A percentile compares a stretch with the other conserved stretches of the same genome.
Conservation (phyloP, 306 rosid genomes). For the Medicago ruthenica region DNA sequence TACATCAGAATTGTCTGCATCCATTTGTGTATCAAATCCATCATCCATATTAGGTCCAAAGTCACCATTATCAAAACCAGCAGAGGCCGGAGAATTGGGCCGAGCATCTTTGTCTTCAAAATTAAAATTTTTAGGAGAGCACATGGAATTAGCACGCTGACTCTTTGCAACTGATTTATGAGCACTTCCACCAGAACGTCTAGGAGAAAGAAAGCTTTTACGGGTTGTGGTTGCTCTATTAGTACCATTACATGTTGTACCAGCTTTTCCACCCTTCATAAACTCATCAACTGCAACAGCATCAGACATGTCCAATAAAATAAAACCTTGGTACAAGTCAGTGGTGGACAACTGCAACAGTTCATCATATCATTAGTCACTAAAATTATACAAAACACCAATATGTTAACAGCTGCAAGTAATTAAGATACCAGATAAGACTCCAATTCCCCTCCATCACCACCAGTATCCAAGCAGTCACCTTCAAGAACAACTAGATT, state of each 20-base stretch:
- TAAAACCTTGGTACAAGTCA: slow-evolving; percentile 73
- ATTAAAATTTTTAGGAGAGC: slow-evolving; percentile 52
- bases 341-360: slow-evolving; percentile 84
- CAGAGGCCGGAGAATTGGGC: slow-evolving; percentile 55
- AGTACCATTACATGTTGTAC: slow-evolving; percentile 53
- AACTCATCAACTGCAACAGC: slow-evolving; percentile 71
- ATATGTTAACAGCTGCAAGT: slow-evolving; percentile 43
- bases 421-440: slow-evolving; percentile 78
- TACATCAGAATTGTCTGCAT: slow-evolving; percentile 61
- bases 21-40: slow-evolving; percentile 59
- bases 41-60: slow-evolving; percentile 60
- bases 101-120: slow-evolving; percentile 50
- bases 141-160: slow-evolving; percentile 53
- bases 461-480: slow-evolving; percentile 83
- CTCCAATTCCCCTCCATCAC: slow-evolving; percentile 91
- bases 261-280: slow-evolving; percentile 57
- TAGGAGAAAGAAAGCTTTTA: slow-evolving; percentile 67
- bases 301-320: slow-evolving; percentile 84
- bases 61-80: slow-evolving; percentile 48
- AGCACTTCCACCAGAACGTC: slow-evolving; percentile 70
- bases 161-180: slow-evolving; percentile 58
- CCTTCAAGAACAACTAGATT: slow-evolving; percentile 96
- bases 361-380: slow-evolving; percentile 25
- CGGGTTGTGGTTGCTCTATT: slow-evolving; percentile 57
- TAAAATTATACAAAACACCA: slow-evolving; percentile 19